phyloP scores from a whole-genome alignment of 75 land plant species.

The Cryptomeria japonica region DNA sequence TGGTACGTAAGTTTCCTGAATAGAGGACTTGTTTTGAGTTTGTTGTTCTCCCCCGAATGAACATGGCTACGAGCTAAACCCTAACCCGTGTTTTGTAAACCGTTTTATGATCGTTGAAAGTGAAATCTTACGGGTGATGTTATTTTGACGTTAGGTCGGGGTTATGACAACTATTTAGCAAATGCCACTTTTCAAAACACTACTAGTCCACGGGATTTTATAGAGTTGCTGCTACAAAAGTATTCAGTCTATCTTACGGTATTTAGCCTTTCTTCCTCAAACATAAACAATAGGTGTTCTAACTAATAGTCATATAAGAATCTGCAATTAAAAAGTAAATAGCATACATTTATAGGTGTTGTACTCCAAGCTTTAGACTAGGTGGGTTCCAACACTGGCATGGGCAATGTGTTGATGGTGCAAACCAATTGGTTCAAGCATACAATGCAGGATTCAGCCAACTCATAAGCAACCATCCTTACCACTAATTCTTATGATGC shows the following conservation, averaged over 20 bases:
- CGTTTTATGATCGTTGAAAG: too few relatives aligned
- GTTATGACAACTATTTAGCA: conserved; percentile 36
- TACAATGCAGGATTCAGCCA: neutral
- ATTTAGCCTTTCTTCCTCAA: too few relatives aligned
- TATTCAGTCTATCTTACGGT: neutral
- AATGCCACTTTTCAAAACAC: conserved; percentile 9
- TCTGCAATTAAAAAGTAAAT: too few relatives aligned
- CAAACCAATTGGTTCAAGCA: neutral
- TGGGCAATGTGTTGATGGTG: neutral
- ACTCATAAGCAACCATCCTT: neutral
- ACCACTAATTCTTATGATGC: neutral
- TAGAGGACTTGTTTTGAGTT: too few relatives aligned
- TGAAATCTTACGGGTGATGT: too few relatives aligned
- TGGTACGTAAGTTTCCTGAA: too few relatives aligned
- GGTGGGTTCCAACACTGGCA: neutral
- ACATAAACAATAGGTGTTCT: too few relatives aligned
- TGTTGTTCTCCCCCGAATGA: too few relatives aligned
- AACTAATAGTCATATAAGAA: too few relatives aligned
- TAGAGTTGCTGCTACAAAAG: neutral
- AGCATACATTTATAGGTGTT: neutral
- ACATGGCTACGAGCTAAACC: too few relatives aligned
- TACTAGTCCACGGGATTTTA: neutral
- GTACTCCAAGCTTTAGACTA: neutral
- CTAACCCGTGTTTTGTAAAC: too few relatives aligned
- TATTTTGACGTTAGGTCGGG: too few relatives aligned